Base-by-base conservation (phyloP, 176 grass and related monocot species). In the Hsuehochloa calcarea region DNA sequence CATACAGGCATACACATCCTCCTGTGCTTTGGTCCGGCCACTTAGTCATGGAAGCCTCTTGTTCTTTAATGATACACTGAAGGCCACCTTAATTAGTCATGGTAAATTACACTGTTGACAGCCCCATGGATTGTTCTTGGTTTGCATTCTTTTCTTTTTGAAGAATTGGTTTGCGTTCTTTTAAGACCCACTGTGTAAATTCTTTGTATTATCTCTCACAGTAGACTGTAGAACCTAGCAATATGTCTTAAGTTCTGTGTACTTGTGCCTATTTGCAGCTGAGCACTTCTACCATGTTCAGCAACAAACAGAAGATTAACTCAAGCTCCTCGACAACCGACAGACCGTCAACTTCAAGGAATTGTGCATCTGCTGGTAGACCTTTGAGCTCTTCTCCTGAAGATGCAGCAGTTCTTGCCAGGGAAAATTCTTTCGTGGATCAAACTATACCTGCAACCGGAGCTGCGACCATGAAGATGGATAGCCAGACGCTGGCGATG, bases 351-450 rank as follows among this genome's bases (percentile, higher is more conserved):
- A 73, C 81, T 12, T 85, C 70, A 16, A 80, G 66, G 51, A 87
- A 72, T 56, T 59, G 63, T 10, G 9, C 31, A 37, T 68, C 31
- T 15, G 49, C 16, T 0, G 49, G 27, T 35, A 75, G 72, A 56
- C 8, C 73, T 56, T 38, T 15, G 31, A 67, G 51, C 14, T 77
- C 72, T 51, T 45, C 82, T 70, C 73, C 46, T 75, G 52, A 77
- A 38, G 37, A 38, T 5, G 61, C 66, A 56, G 71, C 77, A 68
- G 68, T 74, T 59, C 74, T 46, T 59, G 45, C 67, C 51, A 89
- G 67, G 47, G 45, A 90, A 46, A 90, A 75, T 43, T 80, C 84
- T 27, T 89, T 80, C 38, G 83, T 56, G 5, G 83, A 89, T 65
- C 45, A 75, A 50, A 66, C 35, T 15, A 15, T 52, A 19, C 19